These are phyloP conservation scores for Oryza punctata DNA, from an alignment of 176 grass and related monocot genomes.

Conservation along the genomic window DNA sequence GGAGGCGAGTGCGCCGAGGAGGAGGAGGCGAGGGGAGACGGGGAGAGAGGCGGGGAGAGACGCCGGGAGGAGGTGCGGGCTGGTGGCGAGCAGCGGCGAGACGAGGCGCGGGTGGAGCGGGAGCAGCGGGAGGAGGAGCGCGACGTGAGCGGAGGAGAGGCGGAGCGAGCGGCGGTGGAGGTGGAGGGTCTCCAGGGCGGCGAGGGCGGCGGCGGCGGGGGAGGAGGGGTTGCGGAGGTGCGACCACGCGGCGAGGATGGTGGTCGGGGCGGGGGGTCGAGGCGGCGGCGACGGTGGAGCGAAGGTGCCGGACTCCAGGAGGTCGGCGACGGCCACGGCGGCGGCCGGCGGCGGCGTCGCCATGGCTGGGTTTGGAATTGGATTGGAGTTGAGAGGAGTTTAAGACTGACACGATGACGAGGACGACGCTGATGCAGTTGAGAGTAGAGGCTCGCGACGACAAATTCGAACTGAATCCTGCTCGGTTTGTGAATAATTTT, in stretches of 20 bases:
- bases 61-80: conserved; percentile 35
- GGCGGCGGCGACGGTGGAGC: conserved; percentile 12
- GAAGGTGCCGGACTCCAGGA: conserved; percentile 54
- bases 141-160: conserved; percentile 52
- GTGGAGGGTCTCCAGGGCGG: conserved; percentile 56
- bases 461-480: neutral
- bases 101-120: conserved; percentile 48
- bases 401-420: neutral
- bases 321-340: conserved; percentile 30
- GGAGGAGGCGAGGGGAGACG: conserved; percentile 35
- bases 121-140: conserved; percentile 55
- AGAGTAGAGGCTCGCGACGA: neutral
- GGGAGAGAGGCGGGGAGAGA: conserved; percentile 33
- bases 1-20: conserved; percentile 50
- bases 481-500: neutral
- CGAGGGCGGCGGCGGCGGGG: conserved; percentile 40
- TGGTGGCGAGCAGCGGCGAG: conserved; percentile 51
- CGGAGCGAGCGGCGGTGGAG: conserved; percentile 47
- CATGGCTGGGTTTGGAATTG: conserved; percentile 25
- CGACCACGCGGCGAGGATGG: conserved; percentile 55
- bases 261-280: conserved; percentile 28
- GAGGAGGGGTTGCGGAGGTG: conserved; percentile 33
- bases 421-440: neutral
- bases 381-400: neutral
- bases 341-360: conserved; percentile 27